Base-by-base conservation (phyloP, 768 basidiomycete species). In the Megacollybia marginata region DNA sequence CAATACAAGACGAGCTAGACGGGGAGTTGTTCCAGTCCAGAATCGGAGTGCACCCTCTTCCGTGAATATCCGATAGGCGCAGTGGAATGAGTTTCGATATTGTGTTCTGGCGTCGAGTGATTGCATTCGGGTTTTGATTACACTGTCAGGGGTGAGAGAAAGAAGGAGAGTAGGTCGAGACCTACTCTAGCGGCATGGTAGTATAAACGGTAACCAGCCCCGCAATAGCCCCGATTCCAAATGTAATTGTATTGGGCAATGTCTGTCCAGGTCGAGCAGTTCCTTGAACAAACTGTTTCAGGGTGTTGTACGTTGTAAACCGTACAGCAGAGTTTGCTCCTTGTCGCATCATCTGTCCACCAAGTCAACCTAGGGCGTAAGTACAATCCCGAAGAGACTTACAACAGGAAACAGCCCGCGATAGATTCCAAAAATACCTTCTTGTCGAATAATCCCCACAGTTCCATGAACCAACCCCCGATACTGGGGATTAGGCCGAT, bases 71-170 rank as follows among this genome's bases (percentile, higher is more conserved):
- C 94, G 78, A 60, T 96, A 95, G 5, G 84, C 94, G 57, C 95
- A 98, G 58, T 98, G 93, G 70, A 97, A 88, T 2, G 93, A 85
- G 60, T 99, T 97, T 34, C 84, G 81, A 63, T 98, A 99, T 52
- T 92, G 85, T 19, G 73, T 67, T 9, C 79, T 74, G 1, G 95
- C 96, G 49, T 80, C 78, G 9, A 99, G 74, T 5, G 91, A 85
- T 66, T 99, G 96, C 96, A 98, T 99, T 20, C 95, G 82, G 10
- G 96, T 98, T 69, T 98, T 99, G 67, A 98, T 81, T 31, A 97
- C 93, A 61, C 92, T 95, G 55, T 12, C 52, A 50, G 33, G 13
- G 38, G 13, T 3, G 18, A 20, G 31, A 33, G 16, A 19, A 32
- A 11, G 23, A 31, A 9, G n/a, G 18, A 9, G 4, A 44, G 44